Evolutionary conservation across 495 filamentous ascomycete genomes (phyloP).

Genomic region (Penicillium desertorum): DNA sequence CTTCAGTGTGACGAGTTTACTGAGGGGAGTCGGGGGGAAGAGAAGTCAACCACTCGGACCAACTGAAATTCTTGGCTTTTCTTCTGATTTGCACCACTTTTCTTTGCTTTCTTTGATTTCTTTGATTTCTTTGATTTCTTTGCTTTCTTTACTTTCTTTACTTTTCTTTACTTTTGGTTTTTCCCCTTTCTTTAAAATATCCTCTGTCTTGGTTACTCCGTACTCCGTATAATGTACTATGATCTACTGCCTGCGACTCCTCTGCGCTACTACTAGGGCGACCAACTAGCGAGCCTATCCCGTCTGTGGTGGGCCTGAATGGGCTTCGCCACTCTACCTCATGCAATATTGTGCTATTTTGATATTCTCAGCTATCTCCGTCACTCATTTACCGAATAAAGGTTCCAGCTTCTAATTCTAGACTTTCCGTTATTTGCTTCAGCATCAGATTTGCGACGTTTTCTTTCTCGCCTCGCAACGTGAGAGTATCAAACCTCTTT

Average conservation of each 20-base stretch:
- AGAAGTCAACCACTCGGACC: slow-evolving; percentile 6
- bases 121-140: not conserved
- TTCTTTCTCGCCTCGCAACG: not conserved
- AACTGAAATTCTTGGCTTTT: slow-evolving; percentile 17
- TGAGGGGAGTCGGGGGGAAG: slow-evolving; percentile 14
- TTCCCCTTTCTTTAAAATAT: not conserved
- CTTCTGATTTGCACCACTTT: not conserved
- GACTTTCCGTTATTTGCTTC: not conserved
- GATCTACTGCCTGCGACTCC: slow-evolving; percentile 24
- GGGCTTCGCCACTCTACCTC: slow-evolving; percentile 16
- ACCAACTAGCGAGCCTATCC: slow-evolving; percentile 22
- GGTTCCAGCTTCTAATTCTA: not conserved
- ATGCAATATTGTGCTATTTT: not conserved
- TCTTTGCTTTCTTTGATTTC: not conserved
- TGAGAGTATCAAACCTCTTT: not conserved
- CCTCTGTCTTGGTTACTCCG: too few relatives aligned
- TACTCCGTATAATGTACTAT: slow-evolving; percentile 3
- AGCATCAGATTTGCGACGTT: not conserved
- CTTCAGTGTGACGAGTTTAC: slow-evolving; percentile 31
- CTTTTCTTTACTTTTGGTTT: not conserved
- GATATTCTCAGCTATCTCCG: not conserved
- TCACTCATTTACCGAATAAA: not conserved
- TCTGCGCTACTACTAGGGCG: slow-evolving; percentile 29
- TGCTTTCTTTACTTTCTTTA: not conserved
- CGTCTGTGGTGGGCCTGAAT: slow-evolving; percentile 24